phyloP scores from a whole-genome alignment of 2,329 filamentous ascomycete genomes.

The Stemphylium beticola region DNA sequence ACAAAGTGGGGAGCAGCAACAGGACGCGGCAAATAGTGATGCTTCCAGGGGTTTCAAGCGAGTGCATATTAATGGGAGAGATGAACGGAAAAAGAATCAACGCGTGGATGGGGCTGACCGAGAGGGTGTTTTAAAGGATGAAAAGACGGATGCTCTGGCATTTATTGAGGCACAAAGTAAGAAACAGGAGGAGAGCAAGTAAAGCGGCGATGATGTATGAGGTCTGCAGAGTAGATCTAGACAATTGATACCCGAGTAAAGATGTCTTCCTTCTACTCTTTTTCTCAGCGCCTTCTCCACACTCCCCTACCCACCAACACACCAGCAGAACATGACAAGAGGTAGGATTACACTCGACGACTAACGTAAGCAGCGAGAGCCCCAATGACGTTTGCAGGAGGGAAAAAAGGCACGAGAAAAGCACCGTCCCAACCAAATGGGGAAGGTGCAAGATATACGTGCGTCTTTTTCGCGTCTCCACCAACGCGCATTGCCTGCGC shows the following conservation, averaged over 20 bases:
- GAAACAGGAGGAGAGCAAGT: no score
- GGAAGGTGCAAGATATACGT: conserved; percentile 24
- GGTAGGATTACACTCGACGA: no score
- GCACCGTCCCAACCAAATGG: conserved; percentile 19
- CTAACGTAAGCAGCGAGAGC: no score
- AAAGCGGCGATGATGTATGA: no score
- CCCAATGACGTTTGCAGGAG: conserved; percentile 2
- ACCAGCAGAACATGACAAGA: no score
- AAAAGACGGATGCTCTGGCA: neutral
- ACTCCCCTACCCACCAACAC: no score
- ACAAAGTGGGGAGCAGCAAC: neutral
- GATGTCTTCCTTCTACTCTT: no score
- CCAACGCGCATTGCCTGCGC: conserved; percentile 21
- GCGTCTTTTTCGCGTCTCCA: conserved; percentile 23
- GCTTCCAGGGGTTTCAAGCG: conserved; percentile 5
- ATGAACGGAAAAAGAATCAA: neutral
- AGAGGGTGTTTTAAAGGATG: neutral
- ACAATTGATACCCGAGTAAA: no score
- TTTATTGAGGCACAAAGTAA: no score
- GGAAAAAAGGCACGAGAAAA: neutral
- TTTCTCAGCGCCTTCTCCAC: no score
- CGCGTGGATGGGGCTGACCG: neutral
- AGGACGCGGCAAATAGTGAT: neutral
- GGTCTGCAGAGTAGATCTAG: no score
- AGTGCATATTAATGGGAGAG: conserved; percentile 1